A percentile compares a stretch with the other conserved stretches of the same genome.
These are phyloP conservation scores for Penicillium coprophilum DNA, from an alignment of 495 filamentous ascomycete species.

Conservation along the genomic window DNA sequence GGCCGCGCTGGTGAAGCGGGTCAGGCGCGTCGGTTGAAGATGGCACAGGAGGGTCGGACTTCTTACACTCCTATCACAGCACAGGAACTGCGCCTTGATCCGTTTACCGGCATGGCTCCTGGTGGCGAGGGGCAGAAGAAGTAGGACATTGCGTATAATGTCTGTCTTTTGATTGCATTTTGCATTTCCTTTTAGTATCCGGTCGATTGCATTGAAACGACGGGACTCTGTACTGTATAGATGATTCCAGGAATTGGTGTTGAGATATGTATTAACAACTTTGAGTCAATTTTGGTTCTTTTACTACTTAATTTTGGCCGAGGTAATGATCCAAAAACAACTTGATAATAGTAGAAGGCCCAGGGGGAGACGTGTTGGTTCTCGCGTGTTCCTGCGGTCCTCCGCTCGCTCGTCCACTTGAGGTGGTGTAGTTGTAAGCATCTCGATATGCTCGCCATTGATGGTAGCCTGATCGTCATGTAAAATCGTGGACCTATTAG, in stretches of 20 bases:
- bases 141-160: not conserved
- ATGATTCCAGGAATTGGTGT: slow-evolving; percentile 30
- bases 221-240: slow-evolving; percentile 40
- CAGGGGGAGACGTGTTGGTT: too few species aligned
- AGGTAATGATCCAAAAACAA: too few species aligned
- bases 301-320: not conserved
- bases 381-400: too few species aligned
- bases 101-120: slow-evolving; percentile 25
- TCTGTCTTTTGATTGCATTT: slow-evolving; percentile 11
- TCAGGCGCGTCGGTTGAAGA: slow-evolving; percentile 59
- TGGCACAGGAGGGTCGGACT: slow-evolving; percentile 58
- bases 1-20: slow-evolving; percentile 82
- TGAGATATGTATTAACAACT: slow-evolving; percentile 38
- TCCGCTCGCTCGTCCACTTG: too few species aligned
- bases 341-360: too few species aligned
- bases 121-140: slow-evolving; percentile 24
- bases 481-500: too few species aligned
- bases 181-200: slow-evolving; percentile 15
- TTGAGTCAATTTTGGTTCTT: slow-evolving; percentile 7
- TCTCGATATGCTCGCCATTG: too few species aligned
- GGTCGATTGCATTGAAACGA: slow-evolving; percentile 25
- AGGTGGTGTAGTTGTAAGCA: too few species aligned
- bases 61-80: slow-evolving; percentile 53
- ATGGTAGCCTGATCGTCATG: too few species aligned
- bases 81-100: slow-evolving; percentile 29